These are phyloP conservation scores for Phytophthora syringae DNA, from an alignment of 352 stramenopile species.

Conservation along the genomic window DNA sequence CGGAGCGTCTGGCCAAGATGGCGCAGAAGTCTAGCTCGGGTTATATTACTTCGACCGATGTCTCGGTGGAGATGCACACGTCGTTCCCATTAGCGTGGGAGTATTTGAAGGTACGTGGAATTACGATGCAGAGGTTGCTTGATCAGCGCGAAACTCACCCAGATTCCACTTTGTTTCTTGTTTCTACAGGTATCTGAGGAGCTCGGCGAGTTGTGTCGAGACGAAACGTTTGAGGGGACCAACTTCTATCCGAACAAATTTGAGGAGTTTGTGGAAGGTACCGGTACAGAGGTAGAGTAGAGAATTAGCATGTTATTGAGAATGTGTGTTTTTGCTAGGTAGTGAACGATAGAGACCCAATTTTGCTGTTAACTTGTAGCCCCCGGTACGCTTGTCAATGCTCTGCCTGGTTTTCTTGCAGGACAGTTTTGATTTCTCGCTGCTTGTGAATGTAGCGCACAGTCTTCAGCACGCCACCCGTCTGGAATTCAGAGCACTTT, in stretches of 20 bases:
- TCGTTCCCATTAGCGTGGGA: constrained; percentile 96
- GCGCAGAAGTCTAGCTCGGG: constrained; percentile 72
- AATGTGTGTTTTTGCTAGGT: constrained; percentile 1
- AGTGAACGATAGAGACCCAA: constrained; percentile 29
- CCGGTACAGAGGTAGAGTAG: constrained; percentile 26
- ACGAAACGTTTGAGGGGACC: constrained; percentile 95
- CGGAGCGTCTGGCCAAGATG: constrained; percentile 75
- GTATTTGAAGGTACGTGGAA: constrained; percentile 87
- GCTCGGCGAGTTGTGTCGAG: constrained; percentile 93
- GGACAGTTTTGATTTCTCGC: constrained; percentile 16
- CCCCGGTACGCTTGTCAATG: constrained; percentile 13
- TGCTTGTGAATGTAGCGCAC: constrained; percentile 38
- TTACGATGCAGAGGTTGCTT: not conserved
- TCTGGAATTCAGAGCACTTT: constrained; percentile 36
- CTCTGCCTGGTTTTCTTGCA: constrained; percentile 38
- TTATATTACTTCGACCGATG: constrained; percentile 91
- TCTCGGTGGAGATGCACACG: constrained; percentile 92
- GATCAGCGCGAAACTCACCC: not conserved
- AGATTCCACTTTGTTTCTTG: constrained; percentile 8
- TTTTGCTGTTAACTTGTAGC: constrained; percentile 18
- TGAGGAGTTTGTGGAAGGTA: constrained; percentile 48
- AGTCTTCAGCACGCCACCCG: constrained; percentile 38
- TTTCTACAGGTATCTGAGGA: constrained; percentile 89
- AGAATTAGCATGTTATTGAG: constrained; percentile 13
- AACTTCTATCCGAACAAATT: constrained; percentile 97